These are phyloP conservation scores for Cyclanthera cordifolia DNA, from an alignment of 306 rosid genomes.

Conservation along the genomic window DNA sequence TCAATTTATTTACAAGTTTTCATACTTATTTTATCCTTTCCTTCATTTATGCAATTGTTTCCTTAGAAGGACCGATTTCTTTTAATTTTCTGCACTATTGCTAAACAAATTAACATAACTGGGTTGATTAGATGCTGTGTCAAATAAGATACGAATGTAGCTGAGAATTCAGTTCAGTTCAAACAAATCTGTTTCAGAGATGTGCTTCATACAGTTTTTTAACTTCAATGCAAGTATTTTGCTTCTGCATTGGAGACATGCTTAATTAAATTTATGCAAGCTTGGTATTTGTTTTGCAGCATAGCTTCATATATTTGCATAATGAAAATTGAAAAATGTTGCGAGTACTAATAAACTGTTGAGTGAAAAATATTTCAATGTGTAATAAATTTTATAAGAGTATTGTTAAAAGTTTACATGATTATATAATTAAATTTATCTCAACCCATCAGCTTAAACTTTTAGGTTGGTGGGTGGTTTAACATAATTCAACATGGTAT, in stretches of 20 bases:
- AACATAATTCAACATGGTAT: too few species aligned
- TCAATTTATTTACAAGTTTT: not conserved
- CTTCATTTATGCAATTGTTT: not conserved
- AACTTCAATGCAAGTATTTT: not conserved
- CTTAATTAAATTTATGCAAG: not conserved
- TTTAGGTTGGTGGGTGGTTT: too few species aligned
- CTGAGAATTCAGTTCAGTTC: not conserved
- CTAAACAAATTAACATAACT: not conserved
- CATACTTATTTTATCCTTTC: not conserved
- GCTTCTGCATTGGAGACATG: not conserved
- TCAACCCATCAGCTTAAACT: too few species aligned
- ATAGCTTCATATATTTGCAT: not conserved
- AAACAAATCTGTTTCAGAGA: not conserved
- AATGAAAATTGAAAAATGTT: not conserved
- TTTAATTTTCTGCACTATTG: not conserved
- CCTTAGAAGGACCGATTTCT: not conserved
- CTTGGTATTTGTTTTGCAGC: not conserved
- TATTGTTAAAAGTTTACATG: not conserved
- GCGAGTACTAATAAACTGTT: not conserved
- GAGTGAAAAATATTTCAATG: not conserved
- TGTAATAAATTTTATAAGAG: not conserved
- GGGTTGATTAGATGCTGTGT: not conserved
- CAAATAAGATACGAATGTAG: not conserved
- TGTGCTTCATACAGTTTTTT: not conserved
- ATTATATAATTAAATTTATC: too few species aligned